Evolutionary conservation across 192 early-diverging fungal genomes (phyloP).

Genomic region (Pilaira anomala): DNA sequence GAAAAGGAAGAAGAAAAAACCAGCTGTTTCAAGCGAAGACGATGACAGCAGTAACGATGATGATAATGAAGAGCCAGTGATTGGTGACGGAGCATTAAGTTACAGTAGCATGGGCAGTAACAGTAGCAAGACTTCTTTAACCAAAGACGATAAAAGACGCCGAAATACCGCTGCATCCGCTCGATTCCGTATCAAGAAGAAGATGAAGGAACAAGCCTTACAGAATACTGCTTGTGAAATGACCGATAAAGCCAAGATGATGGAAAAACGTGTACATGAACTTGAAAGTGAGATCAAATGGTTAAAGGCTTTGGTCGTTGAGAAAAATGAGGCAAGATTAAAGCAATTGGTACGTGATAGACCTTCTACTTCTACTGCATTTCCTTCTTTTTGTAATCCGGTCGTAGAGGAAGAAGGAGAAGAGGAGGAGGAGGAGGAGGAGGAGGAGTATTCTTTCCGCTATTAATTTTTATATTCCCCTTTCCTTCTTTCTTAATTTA

Average conservation of each 20-base stretch:
- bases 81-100: slow-evolving; percentile 2
- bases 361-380: not conserved
- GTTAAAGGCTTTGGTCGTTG: slow-evolving; percentile 46
- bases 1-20: not conserved
- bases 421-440: no score
- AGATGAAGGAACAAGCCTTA: slow-evolving; percentile 80
- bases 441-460: no score
- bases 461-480: no score
- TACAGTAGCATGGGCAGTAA: not conserved
- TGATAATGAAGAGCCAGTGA: not conserved
- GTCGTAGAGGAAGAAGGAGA: no score
- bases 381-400: not conserved
- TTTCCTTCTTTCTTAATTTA: no score
- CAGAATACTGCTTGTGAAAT: slow-evolving; percentile 78
- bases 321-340: slow-evolving; percentile 34
- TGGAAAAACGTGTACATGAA: slow-evolving; percentile 78
- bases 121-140: not conserved
- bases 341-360: slow-evolving; percentile 5
- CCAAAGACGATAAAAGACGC: slow-evolving; percentile 79
- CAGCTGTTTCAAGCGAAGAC: not conserved
- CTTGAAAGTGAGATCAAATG: slow-evolving; percentile 90
- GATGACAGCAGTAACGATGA: not conserved
- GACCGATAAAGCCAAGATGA: slow-evolving; percentile 63
- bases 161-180: slow-evolving; percentile 94
- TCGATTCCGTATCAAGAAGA: slow-evolving; percentile 92